Base-by-base conservation (phyloP, 140 eudicot genomes). In the Erigeron philadelphicus region DNA sequence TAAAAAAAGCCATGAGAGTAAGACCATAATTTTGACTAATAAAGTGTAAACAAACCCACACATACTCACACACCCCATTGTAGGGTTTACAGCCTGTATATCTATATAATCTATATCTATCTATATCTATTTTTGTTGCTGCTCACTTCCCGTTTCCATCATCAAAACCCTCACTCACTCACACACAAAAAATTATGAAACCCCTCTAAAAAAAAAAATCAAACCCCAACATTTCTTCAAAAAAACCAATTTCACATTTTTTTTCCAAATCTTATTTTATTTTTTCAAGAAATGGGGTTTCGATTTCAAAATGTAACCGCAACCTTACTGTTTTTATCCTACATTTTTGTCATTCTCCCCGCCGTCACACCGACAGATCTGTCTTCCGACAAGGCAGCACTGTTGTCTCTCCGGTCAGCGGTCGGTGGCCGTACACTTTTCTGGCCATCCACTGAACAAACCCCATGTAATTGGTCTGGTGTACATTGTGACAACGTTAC, bases 381-480 rank as follows among this genome's bases (percentile, higher is more conserved):
- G 19, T 2, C 70, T 66, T 47, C 90, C 70, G 89, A 85, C 79
- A 71, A 83, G 11, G 67, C 87, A 10, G 93, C 95, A 44, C 95
- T 89, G 10, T 61, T 93, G 4, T 43, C 81, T 40, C 87, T 93
- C 47, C 88, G 87, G 7, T 56, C 90, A 40, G 83, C 98, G 70
- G 87, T 93, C 42, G 85, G 84, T 21, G 98, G 96, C 71, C 94
- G 96, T 8, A 83, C 93, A 11, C 61, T 89, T 23, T 48, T 88
- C 55, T 93, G 96, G 96, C 59, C 80, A 48, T 50, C 79, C 18
- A 43, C 84, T 65, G 31, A 60, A 16, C 61, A 60, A 31, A 73
- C 66, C 70, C 96, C 94, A 0, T 93, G 96, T 74, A 42, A 64
- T 13, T 92, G 80, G 80, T 16, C 76, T n/a, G 80, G 83, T 11